Percentiles rank a stretch among this genome's conserved stretches.
Conservation (phyloP, 192 early-diverging fungal species). For the Chytriomyces hyalinus region DNA sequence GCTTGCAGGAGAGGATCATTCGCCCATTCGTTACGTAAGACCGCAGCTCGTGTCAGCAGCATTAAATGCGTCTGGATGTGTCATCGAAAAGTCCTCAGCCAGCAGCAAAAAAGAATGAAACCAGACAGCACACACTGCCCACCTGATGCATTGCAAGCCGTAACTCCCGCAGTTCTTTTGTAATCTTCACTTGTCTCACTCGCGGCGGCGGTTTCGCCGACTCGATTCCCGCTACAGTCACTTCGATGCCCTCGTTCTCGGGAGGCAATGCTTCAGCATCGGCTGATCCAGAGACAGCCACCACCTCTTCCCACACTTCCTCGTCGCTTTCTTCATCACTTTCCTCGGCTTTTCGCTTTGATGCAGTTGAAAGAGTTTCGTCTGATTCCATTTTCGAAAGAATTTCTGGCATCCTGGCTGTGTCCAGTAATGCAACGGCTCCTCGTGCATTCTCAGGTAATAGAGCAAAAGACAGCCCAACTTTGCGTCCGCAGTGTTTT, state of each 20-base stretch:
- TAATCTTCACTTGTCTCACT: constrained; percentile 32
- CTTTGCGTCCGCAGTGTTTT: too few relatives aligned
- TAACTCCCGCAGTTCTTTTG: constrained; percentile 56
- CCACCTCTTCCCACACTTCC: constrained; percentile 45
- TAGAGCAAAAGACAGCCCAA: too few relatives aligned
- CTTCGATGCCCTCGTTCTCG: background rate
- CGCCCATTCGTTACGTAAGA: constrained; percentile 66
- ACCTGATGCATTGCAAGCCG: constrained; percentile 56
- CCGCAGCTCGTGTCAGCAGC: constrained; percentile 57
- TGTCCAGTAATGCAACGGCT: too few relatives aligned
- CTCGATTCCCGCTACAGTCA: background rate
- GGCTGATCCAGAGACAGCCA: background rate
- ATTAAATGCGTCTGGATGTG: constrained; percentile 61
- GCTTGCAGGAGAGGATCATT: constrained; percentile 47
- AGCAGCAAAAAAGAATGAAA: too few relatives aligned
- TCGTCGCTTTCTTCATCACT: constrained; percentile 7
- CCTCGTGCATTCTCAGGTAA: too few relatives aligned
- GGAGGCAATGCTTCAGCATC: background rate
- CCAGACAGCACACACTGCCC: too few relatives aligned
- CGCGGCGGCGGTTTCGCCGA: background rate
- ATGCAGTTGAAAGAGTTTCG: too few relatives aligned
- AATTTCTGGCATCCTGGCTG: too few relatives aligned
- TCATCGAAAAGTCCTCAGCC: too few relatives aligned
- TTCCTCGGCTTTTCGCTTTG: too few relatives aligned
- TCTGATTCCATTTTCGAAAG: too few relatives aligned